phyloP scores from a whole-genome alignment of 2,329 filamentous ascomycete species.

The Camillea tinctor region DNA sequence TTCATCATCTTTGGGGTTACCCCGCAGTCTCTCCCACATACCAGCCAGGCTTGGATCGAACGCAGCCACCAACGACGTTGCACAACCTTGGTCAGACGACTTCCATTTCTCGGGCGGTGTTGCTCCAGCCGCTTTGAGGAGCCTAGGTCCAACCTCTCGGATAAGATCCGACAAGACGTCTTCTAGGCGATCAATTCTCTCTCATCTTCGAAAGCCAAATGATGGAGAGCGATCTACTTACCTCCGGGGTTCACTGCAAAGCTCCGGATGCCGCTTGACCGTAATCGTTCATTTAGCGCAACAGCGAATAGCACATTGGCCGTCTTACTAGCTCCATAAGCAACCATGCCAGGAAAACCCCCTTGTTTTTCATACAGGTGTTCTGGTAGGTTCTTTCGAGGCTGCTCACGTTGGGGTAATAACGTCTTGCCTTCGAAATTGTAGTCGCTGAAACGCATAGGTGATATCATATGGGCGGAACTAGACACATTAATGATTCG shows the following conservation, averaged over 20 bases:
- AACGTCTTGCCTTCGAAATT: conserved; percentile 27
- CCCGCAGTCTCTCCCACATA: conserved; percentile 20
- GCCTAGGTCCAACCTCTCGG: conserved; percentile 6
- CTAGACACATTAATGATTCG: conserved; percentile 15
- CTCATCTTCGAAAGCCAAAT: conserved; percentile 8
- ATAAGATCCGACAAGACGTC: conserved; percentile 14
- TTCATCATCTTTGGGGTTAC: conserved; percentile 15
- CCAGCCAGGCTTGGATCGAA: conserved; percentile 18
- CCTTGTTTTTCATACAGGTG: conserved; percentile 10
- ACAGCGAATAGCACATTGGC: conserved; percentile 12
- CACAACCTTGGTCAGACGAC: conserved; percentile 24
- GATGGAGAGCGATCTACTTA: conserved; percentile 13
- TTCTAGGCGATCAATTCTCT: conserved; percentile 16
- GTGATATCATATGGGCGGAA: conserved; percentile 22
- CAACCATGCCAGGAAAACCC: conserved; percentile 17
- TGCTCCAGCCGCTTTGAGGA: conserved; percentile 8
- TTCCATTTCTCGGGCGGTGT: conserved; percentile 7
- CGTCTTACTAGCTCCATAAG: conserved; percentile 17
- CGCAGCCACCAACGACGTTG: conserved; percentile 18
- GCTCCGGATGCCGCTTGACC: conserved; percentile 13
- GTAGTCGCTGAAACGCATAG: conserved; percentile 34
- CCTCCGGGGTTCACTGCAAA: conserved; percentile 21
- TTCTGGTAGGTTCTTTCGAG: conserved; percentile 14
- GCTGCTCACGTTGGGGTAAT: conserved; percentile 7
- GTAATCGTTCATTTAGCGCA: conserved; percentile 14